Percentiles rank a stretch among this genome's conserved stretches.
These are phyloP conservation scores for Schizophyllum commune DNA, from an alignment of 1,284 basidiomycete genomes.

Conservation along the genomic window DNA sequence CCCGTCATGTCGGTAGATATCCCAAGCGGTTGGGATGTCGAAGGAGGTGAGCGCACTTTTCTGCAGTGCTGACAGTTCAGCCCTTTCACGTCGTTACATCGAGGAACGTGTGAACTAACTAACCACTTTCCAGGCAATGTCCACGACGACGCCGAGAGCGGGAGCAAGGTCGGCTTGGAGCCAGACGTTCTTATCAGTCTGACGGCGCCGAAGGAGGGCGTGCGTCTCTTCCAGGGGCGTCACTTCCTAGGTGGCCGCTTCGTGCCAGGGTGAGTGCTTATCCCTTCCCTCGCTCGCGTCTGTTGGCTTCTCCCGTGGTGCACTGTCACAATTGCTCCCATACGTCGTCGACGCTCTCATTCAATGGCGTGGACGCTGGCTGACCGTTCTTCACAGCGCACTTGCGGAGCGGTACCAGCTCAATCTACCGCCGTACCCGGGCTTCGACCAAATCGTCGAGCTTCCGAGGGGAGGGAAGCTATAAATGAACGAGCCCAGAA, in stretches of 20 bases:
- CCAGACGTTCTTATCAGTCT: conserved; percentile 85
- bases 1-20: conserved; percentile 93
- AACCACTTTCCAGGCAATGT: not conserved
- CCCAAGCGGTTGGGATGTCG: conserved; percentile 94
- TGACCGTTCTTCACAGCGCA: conserved; percentile 30
- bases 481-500: conserved; percentile 7
- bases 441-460: conserved; percentile 77
- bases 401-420: conserved; percentile 69
- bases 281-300: not conserved
- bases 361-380: not conserved
- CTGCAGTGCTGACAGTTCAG: too few species aligned
- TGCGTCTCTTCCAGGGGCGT: conserved; percentile 63
- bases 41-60: conserved; percentile 41
- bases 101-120: not conserved
- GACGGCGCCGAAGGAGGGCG: conserved; percentile 92
- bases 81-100: not conserved
- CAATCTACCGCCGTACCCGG: conserved; percentile 73
- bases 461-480: conserved; percentile 29
- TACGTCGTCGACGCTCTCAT: not conserved
- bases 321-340: not conserved
- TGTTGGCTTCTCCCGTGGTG: not conserved
- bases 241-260: conserved; percentile 95
- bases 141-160: not conserved
- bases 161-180: conserved; percentile 33
- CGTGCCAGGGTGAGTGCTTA: conserved; percentile 64